phyloP scores from a whole-genome alignment of 345 rosid species.

The Citrus unshiu region DNA sequence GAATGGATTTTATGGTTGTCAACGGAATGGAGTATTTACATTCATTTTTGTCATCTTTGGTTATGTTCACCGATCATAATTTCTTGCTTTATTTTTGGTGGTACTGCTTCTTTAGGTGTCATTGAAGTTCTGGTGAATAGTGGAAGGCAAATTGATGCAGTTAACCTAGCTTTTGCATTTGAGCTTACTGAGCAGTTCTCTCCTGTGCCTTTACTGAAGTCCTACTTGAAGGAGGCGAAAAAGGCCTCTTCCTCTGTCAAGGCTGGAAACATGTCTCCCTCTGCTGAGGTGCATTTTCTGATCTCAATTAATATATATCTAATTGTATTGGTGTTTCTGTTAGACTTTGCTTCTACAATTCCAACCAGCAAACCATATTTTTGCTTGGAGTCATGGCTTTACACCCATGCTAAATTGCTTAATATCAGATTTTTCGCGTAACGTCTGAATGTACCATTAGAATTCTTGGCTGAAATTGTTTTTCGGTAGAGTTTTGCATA shows the following conservation, averaged over 20 bases:
- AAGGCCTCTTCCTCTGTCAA: constrained; percentile 61
- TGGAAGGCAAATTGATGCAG: constrained; percentile 97
- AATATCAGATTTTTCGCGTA: background rate
- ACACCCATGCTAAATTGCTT: background rate
- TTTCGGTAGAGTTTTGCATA: background rate
- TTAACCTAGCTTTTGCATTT: constrained; percentile 96
- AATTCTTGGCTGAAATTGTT: background rate
- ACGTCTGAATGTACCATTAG: background rate
- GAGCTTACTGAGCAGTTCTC: constrained; percentile 76
- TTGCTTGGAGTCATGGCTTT: background rate
- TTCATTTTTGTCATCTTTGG: constrained; percentile 10
- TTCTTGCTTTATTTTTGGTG: background rate
- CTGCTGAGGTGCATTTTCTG: constrained; percentile 52
- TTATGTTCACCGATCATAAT: background rate
- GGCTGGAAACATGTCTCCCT: constrained; percentile 57
- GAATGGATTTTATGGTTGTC: background rate
- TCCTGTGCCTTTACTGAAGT: constrained; percentile 74
- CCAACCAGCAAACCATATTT: background rate
- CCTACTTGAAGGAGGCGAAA: constrained; percentile 79
- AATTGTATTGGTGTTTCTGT: background rate
- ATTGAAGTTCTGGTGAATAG: constrained; percentile 73
- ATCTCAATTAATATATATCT: background rate
- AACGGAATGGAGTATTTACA: background rate
- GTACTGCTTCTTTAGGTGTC: constrained; percentile 50
- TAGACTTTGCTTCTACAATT: background rate